Evolutionary conservation across 2,329 filamentous ascomycete genomes (phyloP).

Genomic region (Colletotrichum sp.): DNA sequence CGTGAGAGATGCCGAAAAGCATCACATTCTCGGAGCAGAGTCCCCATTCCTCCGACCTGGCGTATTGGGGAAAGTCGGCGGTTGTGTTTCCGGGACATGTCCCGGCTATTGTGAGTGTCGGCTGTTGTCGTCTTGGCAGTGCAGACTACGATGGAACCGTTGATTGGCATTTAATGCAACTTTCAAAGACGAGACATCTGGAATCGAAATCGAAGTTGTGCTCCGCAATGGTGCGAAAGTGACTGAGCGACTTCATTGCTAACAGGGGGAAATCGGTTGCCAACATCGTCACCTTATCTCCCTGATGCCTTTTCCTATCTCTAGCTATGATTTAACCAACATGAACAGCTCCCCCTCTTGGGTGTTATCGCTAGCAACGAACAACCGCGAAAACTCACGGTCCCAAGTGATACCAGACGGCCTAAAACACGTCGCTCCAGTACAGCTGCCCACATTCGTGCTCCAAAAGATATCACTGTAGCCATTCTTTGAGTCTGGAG

Average conservation of each 20-base stretch:
- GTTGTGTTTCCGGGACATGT: background rate
- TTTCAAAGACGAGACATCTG: background rate
- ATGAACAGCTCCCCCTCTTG: constrained; percentile 28
- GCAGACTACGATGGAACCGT: background rate
- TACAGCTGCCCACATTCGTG: constrained; percentile 33
- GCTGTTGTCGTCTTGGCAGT: background rate
- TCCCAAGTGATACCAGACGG: constrained; percentile 29
- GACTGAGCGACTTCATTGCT: background rate
- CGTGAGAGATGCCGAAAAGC: constrained; percentile 26
- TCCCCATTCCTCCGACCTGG: constrained; percentile 36
- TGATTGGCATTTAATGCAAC: background rate
- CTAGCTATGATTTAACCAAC: background rate
- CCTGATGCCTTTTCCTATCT: background rate
- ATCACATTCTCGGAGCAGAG: constrained; percentile 33
- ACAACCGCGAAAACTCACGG: constrained; percentile 24
- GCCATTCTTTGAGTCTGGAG: constrained; percentile 30
- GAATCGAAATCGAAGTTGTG: background rate
- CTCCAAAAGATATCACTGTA: constrained; percentile 38
- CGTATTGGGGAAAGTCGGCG: constrained; percentile 12
- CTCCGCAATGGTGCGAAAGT: background rate
- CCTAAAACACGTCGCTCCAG: constrained; percentile 26
- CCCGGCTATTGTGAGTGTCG: background rate
- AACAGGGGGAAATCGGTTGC: background rate
- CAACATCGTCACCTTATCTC: background rate
- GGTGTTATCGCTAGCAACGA: constrained; percentile 28